Conservation (phyloP, 805 yeast genomes). For the Wickerhamiella sergipiensis region DNA sequence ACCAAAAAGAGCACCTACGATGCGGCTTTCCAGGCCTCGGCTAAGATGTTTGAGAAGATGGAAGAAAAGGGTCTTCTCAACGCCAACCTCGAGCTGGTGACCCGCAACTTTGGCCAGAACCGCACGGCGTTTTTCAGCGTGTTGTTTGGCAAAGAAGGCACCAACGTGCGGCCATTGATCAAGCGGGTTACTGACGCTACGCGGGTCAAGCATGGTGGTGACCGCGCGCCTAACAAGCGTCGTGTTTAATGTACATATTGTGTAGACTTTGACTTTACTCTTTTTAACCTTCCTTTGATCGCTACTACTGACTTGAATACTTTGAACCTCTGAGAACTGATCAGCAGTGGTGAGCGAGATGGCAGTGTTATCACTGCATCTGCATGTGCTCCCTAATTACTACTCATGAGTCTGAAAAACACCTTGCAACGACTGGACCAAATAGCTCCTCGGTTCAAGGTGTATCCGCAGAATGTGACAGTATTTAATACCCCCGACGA, state of each 20-base stretch:
- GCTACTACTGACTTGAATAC: too few relatives aligned
- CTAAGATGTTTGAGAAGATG: constrained; percentile 58
- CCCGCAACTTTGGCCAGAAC: constrained; percentile 79
- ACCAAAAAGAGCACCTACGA: constrained; percentile 87
- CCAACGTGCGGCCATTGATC: constrained; percentile 47
- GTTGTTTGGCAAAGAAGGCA: constrained; percentile 80
- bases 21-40: constrained; percentile 75
- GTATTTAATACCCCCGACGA: constrained; percentile 35
- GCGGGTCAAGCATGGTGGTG: constrained; percentile 83
- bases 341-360: too few relatives aligned
- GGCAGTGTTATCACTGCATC: background rate
- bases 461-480: constrained; percentile 11
- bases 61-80: constrained; percentile 45
- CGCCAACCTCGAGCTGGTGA: constrained; percentile 58
- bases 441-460: constrained; percentile 16
- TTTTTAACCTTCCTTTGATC: background rate
- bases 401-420: background rate
- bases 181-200: constrained; percentile 68
- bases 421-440: constrained; percentile 7
- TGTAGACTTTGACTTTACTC: background rate
- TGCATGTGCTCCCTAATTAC: background rate
- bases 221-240: constrained; percentile 67
- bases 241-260: constrained; percentile 18
- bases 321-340: too few relatives aligned
- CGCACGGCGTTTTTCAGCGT: constrained; percentile 78